Base-by-base conservation (phyloP, 345 rosid species). In the Eutrema japonicum region DNA sequence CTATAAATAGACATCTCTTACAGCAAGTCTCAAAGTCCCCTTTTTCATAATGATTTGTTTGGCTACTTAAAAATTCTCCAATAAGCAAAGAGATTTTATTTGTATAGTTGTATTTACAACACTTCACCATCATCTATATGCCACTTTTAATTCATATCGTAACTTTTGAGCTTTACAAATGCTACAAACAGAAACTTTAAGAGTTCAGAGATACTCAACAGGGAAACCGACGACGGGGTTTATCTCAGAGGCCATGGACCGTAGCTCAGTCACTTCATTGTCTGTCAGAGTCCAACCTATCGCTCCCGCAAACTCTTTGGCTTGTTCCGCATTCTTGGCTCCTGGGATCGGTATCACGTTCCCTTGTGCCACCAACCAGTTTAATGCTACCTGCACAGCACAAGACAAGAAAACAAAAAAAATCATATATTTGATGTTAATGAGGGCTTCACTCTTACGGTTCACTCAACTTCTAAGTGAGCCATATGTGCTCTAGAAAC, bases 301-400 rank as follows among this genome's bases (percentile, higher is more conserved):
- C 0, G 97, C 96, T 74, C 97, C 97, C 0, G 83, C 88, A 50
- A 89, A 95, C 76, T 91, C 99, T 53, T 43, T 72, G 2, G 92
- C 96, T 75, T 95, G 99, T 62, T 88, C 88, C 2, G 87, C 87
- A 40, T 70, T 88, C 73, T 85, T 94, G 70, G 97, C 99, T 78
- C 99, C 99, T 2, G 99, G 97, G 77, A 95, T 95, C 11, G 99
- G 99, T 65, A 88, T 85, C 13, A 92, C 96, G 60, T 92, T 95
- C 40, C 82, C 96, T 73, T 90, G 99, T 8, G 92, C 92, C 72
- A 90, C 82, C 75, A 95, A 80, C 99, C 99, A 95, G 81, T 95
- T 95, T 65, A 95, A 82, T 68, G 12, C 92, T 13, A 95, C 97
- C 99, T 91, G 58, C 55, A 64, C 27, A 68, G 10, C 61, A 61